A percentile compares a stretch with the other conserved stretches of the same genome.
These are phyloP conservation scores for Arthrobotrys iridis DNA, from an alignment of 2,329 filamentous ascomycete genomes.

Conservation along the genomic window DNA sequence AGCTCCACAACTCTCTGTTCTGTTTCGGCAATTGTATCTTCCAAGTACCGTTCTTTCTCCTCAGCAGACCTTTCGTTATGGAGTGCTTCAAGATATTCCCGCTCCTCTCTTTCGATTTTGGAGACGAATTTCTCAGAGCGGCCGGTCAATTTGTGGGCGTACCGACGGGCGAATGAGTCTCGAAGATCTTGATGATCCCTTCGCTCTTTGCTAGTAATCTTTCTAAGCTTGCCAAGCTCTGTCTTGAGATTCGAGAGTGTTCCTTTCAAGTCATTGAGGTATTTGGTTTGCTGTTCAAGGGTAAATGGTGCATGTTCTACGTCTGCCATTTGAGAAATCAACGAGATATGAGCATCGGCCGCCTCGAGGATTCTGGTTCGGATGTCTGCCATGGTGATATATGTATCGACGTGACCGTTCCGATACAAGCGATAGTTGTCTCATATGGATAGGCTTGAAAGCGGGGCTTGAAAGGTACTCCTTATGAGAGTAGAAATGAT, in stretches of 20 bases:
- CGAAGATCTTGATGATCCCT: conserved; percentile 68
- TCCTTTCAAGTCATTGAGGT: conserved; percentile 64
- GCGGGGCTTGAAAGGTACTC: not conserved
- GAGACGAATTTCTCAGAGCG: conserved; percentile 65
- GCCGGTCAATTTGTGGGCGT: conserved; percentile 66
- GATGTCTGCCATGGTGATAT: conserved; percentile 2
- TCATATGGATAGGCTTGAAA: not conserved
- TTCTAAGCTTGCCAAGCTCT: conserved; percentile 62
- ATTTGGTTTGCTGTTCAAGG: conserved; percentile 64
- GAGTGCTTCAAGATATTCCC: conserved; percentile 68
- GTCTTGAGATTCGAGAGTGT: conserved; percentile 62
- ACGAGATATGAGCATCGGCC: conserved; percentile 62
- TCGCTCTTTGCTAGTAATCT: conserved; percentile 64
- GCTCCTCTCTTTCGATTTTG: conserved; percentile 67
- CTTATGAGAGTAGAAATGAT: not conserved
- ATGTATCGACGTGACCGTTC: not conserved
- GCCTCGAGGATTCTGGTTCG: conserved; percentile 62
- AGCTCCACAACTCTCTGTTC: conserved; percentile 61
- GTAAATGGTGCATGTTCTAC: conserved; percentile 66
- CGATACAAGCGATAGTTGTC: not conserved
- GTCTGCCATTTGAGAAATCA: conserved; percentile 65
- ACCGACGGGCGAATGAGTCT: conserved; percentile 67
- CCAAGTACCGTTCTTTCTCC: conserved; percentile 63
- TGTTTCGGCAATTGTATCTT: conserved; percentile 63
- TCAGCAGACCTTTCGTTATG: conserved; percentile 65